Evolutionary conservation across 78 protist species (phyloP), one percentile per base, ranked within the genome.

Genomic region (Polysphondylium violaceum): DNA sequence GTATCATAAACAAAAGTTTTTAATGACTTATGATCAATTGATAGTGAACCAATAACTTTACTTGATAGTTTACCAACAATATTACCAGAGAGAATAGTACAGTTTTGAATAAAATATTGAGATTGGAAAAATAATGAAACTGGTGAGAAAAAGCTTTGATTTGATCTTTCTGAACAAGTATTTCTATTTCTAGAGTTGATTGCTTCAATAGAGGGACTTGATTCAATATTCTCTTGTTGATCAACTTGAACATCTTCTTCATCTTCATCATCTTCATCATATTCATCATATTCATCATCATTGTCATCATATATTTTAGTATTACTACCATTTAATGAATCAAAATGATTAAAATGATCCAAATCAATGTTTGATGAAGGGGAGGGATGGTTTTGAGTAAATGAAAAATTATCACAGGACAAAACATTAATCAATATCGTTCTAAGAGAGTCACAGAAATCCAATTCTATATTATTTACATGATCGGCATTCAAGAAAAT

Each of bases 321-420:
- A 71, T 25, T 8, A 1, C 21, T 23, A 1, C 16, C 0, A 1
- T 73, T 33, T 33, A 29, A 40, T n/a, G 44, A 31, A 5, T 23
- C 36, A 47, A 31, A 23, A 51, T 50, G 17, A 53, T 29, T 35
- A 0, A 65, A 40, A n/a, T 35, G 19, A 40, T 12, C 29, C 23
- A 41, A 25, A 12, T 68, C 76, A 9, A 68, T 58, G 36, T 47
- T 69, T 36, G 25, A 31, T 44, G 64, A 27, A 21, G 19, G n/a
- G 9, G 60, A 47, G 4, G 89, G 89, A 36, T 79, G 89, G 19
- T 67, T 67, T 44, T 79, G 89, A 14, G 89, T 79, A 17, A 79
- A 79, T 11, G 68, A 50, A 41, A 79, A 79, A 1, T 33, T 16
- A 5, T 67, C 19, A 55, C 89, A 79, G 5, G 89, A 64, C 8